A percentile compares a stretch with the other conserved stretches of the same genome.
Conservation (phyloP, 495 filamentous ascomycete species). For the Penicillium desertorum region DNA sequence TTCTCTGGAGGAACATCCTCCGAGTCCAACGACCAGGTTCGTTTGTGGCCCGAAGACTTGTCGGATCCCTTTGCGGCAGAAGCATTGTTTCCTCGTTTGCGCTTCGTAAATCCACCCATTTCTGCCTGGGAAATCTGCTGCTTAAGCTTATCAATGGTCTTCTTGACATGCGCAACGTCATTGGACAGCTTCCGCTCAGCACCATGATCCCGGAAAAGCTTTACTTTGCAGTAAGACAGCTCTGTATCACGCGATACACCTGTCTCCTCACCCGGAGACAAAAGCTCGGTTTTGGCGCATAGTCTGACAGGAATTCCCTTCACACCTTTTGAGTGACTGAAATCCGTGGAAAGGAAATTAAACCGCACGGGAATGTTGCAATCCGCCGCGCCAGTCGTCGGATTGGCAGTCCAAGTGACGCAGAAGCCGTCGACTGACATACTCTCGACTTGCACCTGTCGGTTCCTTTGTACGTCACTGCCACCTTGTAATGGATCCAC, state of each 20-base stretch:
- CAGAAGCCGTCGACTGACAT: conserved; percentile 91
- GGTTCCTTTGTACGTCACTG: conserved; percentile 67
- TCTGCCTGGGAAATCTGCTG: conserved; percentile 88
- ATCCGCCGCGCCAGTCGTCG: conserved; percentile 58
- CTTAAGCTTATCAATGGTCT: conserved; percentile 90
- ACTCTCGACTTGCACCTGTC: conserved; percentile 73
- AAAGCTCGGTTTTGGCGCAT: conserved; percentile 80
- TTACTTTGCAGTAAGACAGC: conserved; percentile 91
- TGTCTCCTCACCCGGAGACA: conserved; percentile 45
- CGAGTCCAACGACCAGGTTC: conserved; percentile 96
- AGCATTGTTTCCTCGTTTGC: conserved; percentile 67
- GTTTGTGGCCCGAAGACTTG: conserved; percentile 80
- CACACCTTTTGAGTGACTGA: conserved; percentile 96
- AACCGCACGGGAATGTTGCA: conserved; percentile 87
- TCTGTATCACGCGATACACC: conserved; percentile 54
- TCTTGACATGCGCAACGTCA: conserved; percentile 88
- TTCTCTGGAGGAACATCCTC: conserved; percentile 66
- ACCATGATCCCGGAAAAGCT: conserved; percentile 94
- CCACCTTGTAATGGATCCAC: conserved; percentile 73
- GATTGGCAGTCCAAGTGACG: conserved; percentile 77
- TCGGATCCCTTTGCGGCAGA: conserved; percentile 49
- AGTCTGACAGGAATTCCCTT: conserved; percentile 93
- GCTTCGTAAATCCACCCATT: conserved; percentile 84
- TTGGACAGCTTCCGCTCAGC: conserved; percentile 94
- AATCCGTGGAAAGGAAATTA: conserved; percentile 97